A percentile compares a stretch with the other conserved stretches of the same genome.
phyloP scores from a whole-genome alignment of 345 rosid species.

The Populus simonii region DNA sequence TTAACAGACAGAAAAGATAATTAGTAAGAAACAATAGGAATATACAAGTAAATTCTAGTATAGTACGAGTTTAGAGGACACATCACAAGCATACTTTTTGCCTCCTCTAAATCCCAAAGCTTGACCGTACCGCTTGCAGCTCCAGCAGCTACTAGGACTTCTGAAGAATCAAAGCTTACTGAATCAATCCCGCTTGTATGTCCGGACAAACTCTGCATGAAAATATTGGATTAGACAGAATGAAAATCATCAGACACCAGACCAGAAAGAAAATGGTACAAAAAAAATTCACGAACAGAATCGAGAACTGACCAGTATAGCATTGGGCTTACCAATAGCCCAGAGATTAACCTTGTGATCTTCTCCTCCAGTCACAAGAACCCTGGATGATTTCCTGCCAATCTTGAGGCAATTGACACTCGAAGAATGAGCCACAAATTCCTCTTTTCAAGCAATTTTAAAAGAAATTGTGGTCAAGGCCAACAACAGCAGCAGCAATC shows the following conservation, averaged over 20 bases:
- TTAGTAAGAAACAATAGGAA: background rate
- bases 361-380: constrained; percentile 96
- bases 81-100: constrained; percentile 56
- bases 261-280: background rate
- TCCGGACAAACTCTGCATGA: constrained; percentile 87
- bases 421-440: constrained; percentile 95
- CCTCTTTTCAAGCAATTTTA: constrained; percentile 53
- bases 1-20: constrained; percentile 6
- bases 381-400: constrained; percentile 94
- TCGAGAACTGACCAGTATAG: constrained; percentile 78
- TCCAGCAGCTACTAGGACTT: constrained; percentile 93
- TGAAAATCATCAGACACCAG: background rate
- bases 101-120: constrained; percentile 99
- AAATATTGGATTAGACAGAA: background rate
- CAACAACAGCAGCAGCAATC: constrained; percentile 9
- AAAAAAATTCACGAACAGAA: background rate
- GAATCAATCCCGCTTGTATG: constrained; percentile 96
- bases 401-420: constrained; percentile 91
- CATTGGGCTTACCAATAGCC: constrained; percentile 99
- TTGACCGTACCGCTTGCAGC: constrained; percentile 97
- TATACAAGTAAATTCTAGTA: background rate
- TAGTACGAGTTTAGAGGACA: background rate
- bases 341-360: constrained; percentile 98
- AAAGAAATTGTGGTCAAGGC: constrained; percentile 43
- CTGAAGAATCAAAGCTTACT: constrained; percentile 91